A percentile compares a stretch with the other conserved stretches of the same genome.
These are phyloP conservation scores for Colletotrichum australisinense DNA, from an alignment of 2,329 filamentous ascomycete species.

Conservation along the genomic window DNA sequence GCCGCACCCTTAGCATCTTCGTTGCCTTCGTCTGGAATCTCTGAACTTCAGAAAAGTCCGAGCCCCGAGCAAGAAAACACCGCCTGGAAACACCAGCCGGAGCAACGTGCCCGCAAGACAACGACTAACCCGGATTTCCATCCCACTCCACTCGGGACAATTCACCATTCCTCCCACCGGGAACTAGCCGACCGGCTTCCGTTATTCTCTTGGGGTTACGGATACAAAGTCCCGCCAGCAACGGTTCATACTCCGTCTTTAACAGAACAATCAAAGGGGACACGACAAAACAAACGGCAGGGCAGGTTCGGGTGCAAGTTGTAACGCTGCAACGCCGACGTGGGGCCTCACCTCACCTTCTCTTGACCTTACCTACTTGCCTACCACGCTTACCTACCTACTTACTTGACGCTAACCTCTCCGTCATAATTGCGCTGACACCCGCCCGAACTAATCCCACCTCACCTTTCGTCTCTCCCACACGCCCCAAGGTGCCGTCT, in stretches of 20 bases:
- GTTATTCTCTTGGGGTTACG: no score
- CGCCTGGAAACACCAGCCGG: background rate
- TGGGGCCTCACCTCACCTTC: background rate
- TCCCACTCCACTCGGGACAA: background rate
- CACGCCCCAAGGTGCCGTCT: background rate
- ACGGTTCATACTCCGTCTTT: background rate
- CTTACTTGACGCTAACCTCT: background rate
- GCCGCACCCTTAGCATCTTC: background rate
- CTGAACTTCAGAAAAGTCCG: conserved; percentile 20
- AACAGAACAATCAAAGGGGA: background rate
- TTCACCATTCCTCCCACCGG: background rate
- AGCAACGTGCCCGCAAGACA: conserved; percentile 20
- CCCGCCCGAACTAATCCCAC: background rate
- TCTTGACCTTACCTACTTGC: background rate
- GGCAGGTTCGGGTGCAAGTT: no score
- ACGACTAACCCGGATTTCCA: background rate
- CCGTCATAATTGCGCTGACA: conserved; percentile 25
- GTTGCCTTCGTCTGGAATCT: background rate
- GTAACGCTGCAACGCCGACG: background rate
- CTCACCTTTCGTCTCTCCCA: background rate
- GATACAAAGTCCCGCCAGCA: background rate
- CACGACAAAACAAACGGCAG: background rate
- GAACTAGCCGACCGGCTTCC: background rate
- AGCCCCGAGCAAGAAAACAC: conserved; percentile 10
- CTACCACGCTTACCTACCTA: background rate